Conservation (phyloP, 345 rosid genomes). For the Eucalyptus virginea region DNA sequence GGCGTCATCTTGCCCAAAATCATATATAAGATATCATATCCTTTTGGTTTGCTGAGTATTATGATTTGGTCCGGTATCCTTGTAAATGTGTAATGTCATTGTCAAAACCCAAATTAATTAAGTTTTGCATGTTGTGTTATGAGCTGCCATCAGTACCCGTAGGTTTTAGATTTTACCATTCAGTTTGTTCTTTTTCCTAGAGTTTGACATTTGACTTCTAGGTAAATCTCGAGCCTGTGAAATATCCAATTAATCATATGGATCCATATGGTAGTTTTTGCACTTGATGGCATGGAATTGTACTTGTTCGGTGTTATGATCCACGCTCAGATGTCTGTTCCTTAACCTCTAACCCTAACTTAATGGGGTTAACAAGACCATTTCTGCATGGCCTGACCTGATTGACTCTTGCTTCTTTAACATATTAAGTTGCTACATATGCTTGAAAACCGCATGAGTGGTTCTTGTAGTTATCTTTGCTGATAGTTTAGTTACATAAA, state of each 20-base stretch:
- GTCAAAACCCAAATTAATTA: neutral
- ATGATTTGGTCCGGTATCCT: neutral
- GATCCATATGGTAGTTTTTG: neutral
- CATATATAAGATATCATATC: neutral
- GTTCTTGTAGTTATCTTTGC: neutral
- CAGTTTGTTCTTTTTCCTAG: constrained; percentile 12
- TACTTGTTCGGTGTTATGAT: neutral
- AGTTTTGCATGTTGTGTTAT: neutral
- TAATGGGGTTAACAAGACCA: neutral
- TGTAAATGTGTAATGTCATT: neutral
- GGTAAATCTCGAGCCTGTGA: neutral
- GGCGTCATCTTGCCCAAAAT: neutral
- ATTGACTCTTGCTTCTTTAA: neutral
- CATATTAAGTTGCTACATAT: neutral
- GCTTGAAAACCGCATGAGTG: neutral
- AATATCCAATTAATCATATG: neutral
- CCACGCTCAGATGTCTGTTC: neutral
- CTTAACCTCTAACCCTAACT: neutral
- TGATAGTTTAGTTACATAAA: neutral
- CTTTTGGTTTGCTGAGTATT: neutral
- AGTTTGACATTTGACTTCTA: neutral
- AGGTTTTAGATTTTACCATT: constrained; percentile 54
- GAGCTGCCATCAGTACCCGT: neutral
- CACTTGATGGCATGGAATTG: neutral
- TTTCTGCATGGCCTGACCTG: neutral